Conservation (phyloP, 768 basidiomycete genomes). For the Psilocybe tampanensis region DNA sequence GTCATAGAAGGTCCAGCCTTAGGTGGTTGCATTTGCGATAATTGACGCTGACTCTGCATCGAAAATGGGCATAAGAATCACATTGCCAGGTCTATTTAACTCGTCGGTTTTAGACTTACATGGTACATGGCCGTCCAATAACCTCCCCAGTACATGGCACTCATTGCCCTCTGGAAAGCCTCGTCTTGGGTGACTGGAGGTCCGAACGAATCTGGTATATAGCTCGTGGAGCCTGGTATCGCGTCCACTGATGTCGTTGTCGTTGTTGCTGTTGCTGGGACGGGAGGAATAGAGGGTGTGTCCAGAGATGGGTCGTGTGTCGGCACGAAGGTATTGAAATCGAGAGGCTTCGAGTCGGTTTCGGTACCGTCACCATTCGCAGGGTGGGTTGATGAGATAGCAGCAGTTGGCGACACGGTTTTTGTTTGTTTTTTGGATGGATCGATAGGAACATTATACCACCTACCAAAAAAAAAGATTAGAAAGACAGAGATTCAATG, state of each 20-base stretch:
- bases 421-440: slow-evolving; percentile 28
- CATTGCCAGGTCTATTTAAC: background rate
- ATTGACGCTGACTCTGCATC: slow-evolving; percentile 36
- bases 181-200: slow-evolving; percentile 64
- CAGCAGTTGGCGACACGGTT: too few species aligned
- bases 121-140: slow-evolving; percentile 90
- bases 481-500: background rate
- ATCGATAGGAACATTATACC: slow-evolving; percentile 71
- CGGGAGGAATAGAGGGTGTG: slow-evolving; percentile 23
- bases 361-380: slow-evolving; percentile 29
- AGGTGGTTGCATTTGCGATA: slow-evolving; percentile 5
- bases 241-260: background rate
- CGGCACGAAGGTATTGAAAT: slow-evolving; percentile 74
- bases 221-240: slow-evolving; percentile 19
- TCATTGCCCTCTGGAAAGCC: slow-evolving; percentile 73
- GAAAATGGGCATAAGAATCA: too few species aligned
- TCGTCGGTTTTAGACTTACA: too few species aligned
- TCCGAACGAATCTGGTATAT: slow-evolving; percentile 33
- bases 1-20: background rate
- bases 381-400: background rate
- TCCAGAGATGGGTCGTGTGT: slow-evolving; percentile 66
- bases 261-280: slow-evolving; percentile 5
- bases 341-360: slow-evolving; percentile 59
- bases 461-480: slow-evolving; percentile 47
- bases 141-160: slow-evolving; percentile 85